These are phyloP conservation scores for Silene vulgaris DNA, from an alignment of 179 eudicot genomes.

Conservation along the genomic window DNA sequence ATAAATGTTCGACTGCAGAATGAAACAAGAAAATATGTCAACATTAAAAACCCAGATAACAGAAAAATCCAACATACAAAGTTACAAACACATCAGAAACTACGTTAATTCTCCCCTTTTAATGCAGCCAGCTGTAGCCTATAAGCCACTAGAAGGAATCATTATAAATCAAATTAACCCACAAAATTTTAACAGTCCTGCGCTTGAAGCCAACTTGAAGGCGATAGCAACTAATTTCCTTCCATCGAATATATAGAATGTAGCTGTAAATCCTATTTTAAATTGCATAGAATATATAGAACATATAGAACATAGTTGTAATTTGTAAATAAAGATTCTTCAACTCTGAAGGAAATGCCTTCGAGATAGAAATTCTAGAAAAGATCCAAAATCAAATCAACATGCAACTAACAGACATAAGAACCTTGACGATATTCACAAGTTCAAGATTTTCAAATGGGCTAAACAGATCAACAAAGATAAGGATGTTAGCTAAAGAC, in stretches of 20 bases:
- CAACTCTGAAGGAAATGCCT: background rate
- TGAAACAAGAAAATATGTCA: constrained; percentile 17
- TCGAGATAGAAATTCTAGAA: background rate
- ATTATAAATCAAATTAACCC: background rate
- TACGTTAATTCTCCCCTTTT: too few relatives aligned
- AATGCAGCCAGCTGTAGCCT: background rate
- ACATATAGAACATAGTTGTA: too few relatives aligned
- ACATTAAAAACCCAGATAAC: background rate
- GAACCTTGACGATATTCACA: background rate
- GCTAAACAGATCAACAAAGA: too few relatives aligned
- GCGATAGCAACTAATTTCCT: background rate
- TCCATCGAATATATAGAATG: background rate
- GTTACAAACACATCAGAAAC: background rate
- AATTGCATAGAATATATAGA: too few relatives aligned
- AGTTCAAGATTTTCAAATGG: background rate
- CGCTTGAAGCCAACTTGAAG: background rate
- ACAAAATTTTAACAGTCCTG: background rate
- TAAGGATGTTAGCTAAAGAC: too few relatives aligned
- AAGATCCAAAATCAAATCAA: background rate
- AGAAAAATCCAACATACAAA: constrained; percentile 6
- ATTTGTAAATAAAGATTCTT: background rate
- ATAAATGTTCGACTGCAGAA: constrained; percentile 84
- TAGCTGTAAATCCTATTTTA: too few relatives aligned
- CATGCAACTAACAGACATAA: background rate
- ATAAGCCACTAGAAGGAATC: background rate